phyloP scores from a whole-genome alignment of 352 stramenopile species.

The Pythium plurisporium region DNA sequence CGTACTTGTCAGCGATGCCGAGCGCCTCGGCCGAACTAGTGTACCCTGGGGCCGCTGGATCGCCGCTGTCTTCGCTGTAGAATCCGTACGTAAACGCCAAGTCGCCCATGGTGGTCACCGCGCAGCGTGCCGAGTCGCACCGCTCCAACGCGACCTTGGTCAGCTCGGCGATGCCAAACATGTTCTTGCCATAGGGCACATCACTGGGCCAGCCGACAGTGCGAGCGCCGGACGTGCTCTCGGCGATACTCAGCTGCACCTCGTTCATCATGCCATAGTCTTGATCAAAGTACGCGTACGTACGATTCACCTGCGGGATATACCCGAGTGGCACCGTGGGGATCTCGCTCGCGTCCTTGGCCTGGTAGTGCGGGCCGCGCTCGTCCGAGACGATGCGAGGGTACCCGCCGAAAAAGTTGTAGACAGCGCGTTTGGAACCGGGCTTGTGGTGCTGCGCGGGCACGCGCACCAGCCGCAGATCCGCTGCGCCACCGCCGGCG shows the following conservation, averaged over 20 bases:
- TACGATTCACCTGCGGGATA: constrained; percentile 80
- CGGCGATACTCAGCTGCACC: constrained; percentile 80
- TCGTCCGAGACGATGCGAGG: constrained; percentile 49
- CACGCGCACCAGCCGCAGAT: constrained; percentile 80
- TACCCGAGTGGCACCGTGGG: constrained; percentile 47
- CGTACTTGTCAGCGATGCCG: constrained; percentile 68
- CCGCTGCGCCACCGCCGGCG: constrained; percentile 51
- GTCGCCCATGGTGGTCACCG: constrained; percentile 80
- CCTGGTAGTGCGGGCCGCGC: constrained; percentile 49
- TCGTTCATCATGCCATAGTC: constrained; percentile 90
- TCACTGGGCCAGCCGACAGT: constrained; percentile 47
- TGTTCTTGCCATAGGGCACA: constrained; percentile 47
- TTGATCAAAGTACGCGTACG: constrained; percentile 88
- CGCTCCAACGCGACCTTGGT: constrained; percentile 80
- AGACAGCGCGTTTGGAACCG: constrained; percentile 32
- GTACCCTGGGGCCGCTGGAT: constrained; percentile 33
- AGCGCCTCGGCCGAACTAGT: constrained; percentile 59
- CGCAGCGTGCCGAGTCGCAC: constrained; percentile 54
- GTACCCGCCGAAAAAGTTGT: constrained; percentile 45
- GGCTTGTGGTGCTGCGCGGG: constrained; percentile 49
- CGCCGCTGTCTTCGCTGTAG: constrained; percentile 74
- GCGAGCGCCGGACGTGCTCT: constrained; percentile 75
- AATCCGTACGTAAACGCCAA: constrained; percentile 87
- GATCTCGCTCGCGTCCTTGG: constrained; percentile 21
- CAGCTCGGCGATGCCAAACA: constrained; percentile 78